Percentiles rank a stretch among this genome's conserved stretches.
Evolutionary conservation across 2,329 filamentous ascomycete species (phyloP).

Genomic region (Cercospora janseana): DNA sequence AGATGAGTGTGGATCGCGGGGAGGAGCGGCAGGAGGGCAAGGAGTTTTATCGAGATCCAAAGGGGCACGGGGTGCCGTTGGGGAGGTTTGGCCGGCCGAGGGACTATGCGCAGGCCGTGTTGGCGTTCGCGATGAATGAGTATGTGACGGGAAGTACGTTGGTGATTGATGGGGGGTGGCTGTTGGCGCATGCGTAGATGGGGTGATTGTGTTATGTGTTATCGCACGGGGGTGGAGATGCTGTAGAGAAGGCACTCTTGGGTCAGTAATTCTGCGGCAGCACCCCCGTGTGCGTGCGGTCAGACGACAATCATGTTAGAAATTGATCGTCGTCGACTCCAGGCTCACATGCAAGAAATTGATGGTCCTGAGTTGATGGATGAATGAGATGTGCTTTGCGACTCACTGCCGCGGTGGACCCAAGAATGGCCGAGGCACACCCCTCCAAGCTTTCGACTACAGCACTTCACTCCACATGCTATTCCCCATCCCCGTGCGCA

Average conservation of each 20-base stretch:
- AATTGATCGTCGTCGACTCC: no score
- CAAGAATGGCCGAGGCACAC: slow-evolving; percentile 8
- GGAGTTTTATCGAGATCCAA: slow-evolving; percentile 38
- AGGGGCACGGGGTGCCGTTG: slow-evolving; percentile 39
- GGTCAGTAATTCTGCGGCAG: no score
- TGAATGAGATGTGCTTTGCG: background rate
- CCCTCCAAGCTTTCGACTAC: no score
- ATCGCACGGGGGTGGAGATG: background rate
- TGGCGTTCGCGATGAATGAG: slow-evolving; percentile 54
- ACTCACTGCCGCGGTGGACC: slow-evolving; percentile 4
- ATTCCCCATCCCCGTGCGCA: no score
- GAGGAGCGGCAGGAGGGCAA: slow-evolving; percentile 56
- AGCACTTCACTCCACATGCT: no score
- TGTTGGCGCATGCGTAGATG: slow-evolving; percentile 40
- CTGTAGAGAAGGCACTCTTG: no score
- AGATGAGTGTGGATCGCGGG: slow-evolving; percentile 55
- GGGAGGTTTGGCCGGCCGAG: slow-evolving; percentile 41
- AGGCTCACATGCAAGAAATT: background rate
- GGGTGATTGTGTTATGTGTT: background rate
- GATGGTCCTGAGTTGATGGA: background rate
- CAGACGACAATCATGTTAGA: no score
- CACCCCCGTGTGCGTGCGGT: no score
- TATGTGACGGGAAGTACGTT: slow-evolving; percentile 64
- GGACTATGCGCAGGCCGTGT: slow-evolving; percentile 55
- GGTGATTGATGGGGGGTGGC: slow-evolving; percentile 62